A percentile compares a stretch with the other conserved stretches of the same genome.
phyloP scores from a whole-genome alignment of 179 eudicot species.

The Silene vulgaris region DNA sequence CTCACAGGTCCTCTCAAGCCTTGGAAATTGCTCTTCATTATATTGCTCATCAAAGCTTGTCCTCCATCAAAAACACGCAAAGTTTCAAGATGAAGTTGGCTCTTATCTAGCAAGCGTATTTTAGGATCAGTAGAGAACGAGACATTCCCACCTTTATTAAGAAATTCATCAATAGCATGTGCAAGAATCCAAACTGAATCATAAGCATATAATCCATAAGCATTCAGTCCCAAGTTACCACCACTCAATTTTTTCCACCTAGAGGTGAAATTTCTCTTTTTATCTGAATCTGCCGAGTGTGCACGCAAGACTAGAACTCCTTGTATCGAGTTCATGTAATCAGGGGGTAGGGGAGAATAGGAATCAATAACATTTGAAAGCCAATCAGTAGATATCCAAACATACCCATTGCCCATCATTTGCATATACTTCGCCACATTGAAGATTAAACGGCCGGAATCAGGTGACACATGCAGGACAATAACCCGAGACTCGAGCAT shows the following conservation, averaged over 20 bases:
- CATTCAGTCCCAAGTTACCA: conserved; percentile 59
- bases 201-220: conserved; percentile 77
- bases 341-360: conserved; percentile 37
- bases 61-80: conserved; percentile 73
- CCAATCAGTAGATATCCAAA: conserved; percentile 88
- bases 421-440: conserved; percentile 59
- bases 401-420: conserved; percentile 71
- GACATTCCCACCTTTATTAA: conserved; percentile 60
- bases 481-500: conserved; percentile 64
- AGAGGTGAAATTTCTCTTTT: conserved; percentile 40
- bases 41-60: conserved; percentile 42
- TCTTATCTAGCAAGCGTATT: conserved; percentile 25
- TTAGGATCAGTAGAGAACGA: conserved; percentile 63
- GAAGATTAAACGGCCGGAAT: conserved; percentile 46
- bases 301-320: conserved; percentile 70
- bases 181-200: conserved; percentile 79
- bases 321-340: conserved; percentile 40
- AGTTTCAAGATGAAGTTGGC: conserved; percentile 51
- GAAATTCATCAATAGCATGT: conserved; percentile 65
- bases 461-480: conserved; percentile 59
- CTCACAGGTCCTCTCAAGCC: conserved; percentile 73
- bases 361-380: conserved; percentile 62
- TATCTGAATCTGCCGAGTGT: conserved; percentile 53
- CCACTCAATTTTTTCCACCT: conserved; percentile 51
- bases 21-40: conserved; percentile 47